Evolutionary conservation across 106 monocot genomes (phyloP).

Genomic region (Acorus gramineus): DNA sequence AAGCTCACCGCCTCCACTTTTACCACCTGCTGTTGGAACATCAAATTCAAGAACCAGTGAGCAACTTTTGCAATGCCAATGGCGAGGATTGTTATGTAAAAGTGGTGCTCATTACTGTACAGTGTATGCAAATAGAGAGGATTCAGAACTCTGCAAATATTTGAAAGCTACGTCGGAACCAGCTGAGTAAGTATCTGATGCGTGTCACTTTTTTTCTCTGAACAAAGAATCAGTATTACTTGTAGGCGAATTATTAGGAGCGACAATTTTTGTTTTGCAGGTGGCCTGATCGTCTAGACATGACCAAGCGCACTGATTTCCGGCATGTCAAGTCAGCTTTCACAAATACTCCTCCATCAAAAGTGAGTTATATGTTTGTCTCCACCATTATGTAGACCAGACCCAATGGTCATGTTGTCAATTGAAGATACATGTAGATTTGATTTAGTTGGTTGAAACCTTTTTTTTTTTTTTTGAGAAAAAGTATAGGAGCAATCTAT

Average conservation of each 20-base stretch:
- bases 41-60: constrained; percentile 17
- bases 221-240: too few species aligned
- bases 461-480: not conserved
- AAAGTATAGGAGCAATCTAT: not conserved
- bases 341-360: constrained; percentile 45
- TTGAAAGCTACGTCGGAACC: constrained; percentile 53
- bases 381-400: too few species aligned
- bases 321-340: constrained; percentile 75
- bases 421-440: too few species aligned
- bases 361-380: constrained; percentile 34
- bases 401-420: too few species aligned
- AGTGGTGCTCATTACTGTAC: constrained; percentile 87
- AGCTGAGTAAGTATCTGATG: constrained; percentile 46
- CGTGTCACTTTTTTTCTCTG: too few species aligned
- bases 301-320: constrained; percentile 84
- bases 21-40: constrained; percentile 15
- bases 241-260: too few species aligned
- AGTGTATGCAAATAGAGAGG: constrained; percentile 65
- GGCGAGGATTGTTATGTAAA: constrained; percentile 87
- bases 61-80: constrained; percentile 22
- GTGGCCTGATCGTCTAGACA: constrained; percentile 86
- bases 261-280: constrained; percentile 31
- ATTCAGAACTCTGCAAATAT: constrained; percentile 60
- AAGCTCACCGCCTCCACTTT: constrained; percentile 38
- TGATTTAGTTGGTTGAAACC: not conserved